Percentiles rank a stretch among this genome's conserved stretches.
Conservation (phyloP, 2,329 filamentous ascomycete species). For the Pseudocercospora fuligena region DNA sequence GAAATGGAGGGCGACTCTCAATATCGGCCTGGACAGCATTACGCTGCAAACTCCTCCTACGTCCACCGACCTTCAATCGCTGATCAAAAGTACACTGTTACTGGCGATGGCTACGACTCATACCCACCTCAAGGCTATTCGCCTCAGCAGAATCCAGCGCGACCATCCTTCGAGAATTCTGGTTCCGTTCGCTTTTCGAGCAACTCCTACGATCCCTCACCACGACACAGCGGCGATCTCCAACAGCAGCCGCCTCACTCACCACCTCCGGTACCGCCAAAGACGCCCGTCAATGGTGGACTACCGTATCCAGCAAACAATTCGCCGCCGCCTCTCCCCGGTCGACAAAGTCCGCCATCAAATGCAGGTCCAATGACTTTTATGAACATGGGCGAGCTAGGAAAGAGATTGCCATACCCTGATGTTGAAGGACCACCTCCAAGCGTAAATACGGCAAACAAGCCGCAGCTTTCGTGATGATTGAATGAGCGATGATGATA, state of each 20-base stretch:
- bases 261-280: constrained; percentile 36
- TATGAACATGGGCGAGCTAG: constrained; percentile 40
- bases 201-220: constrained; percentile 20
- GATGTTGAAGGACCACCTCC: constrained; percentile 80
- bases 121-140: constrained; percentile 24
- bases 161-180: constrained; percentile 22
- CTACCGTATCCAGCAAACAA: constrained; percentile 33
- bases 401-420: constrained; percentile 71
- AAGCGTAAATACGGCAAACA: constrained; percentile 80
- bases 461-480: constrained; percentile 58
- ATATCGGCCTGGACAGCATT: constrained; percentile 51
- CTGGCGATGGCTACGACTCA: constrained; percentile 24
- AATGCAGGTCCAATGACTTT: constrained; percentile 34
- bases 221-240: constrained; percentile 31
- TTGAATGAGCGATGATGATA: constrained; percentile 11
- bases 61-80: constrained; percentile 58
- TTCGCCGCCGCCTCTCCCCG: constrained; percentile 13
- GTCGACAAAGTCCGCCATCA: constrained; percentile 3
- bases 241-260: constrained; percentile 15
- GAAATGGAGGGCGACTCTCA: constrained; percentile 39
- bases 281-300: constrained; percentile 33
- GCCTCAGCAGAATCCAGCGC: constrained; percentile 17
- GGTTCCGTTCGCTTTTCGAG: constrained; percentile 17
- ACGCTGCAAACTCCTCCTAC: constrained; percentile 51
- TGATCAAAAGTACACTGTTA: constrained; percentile 64